Evolutionary conservation across 352 stramenopile genomes (phyloP).

Genomic region (Peronosclerospora sorghi): DNA sequence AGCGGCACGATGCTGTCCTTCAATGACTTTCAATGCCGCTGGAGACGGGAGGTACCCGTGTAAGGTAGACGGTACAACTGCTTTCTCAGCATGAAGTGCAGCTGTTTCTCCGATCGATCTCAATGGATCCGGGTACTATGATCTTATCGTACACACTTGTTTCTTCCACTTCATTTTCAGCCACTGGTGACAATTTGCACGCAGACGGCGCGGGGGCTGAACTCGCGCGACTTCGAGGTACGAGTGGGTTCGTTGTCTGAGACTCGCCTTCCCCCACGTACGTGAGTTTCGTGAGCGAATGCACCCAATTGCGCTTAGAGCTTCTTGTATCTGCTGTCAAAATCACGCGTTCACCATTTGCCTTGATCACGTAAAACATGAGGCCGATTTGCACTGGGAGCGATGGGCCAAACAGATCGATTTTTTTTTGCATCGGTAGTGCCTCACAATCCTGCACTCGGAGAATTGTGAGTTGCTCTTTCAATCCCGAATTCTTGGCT

Average conservation of each 20-base stretch:
- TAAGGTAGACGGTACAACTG: not conserved
- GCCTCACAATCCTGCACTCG: conserved; percentile 47
- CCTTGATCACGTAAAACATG: conserved; percentile 63
- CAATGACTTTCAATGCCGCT: no score
- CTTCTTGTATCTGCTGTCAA: conserved; percentile 33
- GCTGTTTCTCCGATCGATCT: conserved; percentile 16
- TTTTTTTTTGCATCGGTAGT: conserved; percentile 49
- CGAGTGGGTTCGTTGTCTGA: conserved; percentile 3
- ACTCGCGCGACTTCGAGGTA: conserved; percentile 10
- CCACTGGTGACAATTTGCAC: conserved; percentile 11
- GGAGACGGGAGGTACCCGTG: no score
- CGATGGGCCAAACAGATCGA: conserved; percentile 43
- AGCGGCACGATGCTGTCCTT: no score
- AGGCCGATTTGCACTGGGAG: conserved; percentile 33
- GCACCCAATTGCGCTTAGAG: conserved; percentile 46
- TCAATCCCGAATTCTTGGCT: conserved; percentile 31
- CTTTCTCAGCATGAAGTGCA: conserved; percentile 12
- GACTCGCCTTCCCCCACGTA: conserved; percentile 35
- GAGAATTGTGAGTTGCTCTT: conserved; percentile 38
- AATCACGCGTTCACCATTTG: conserved; percentile 52
- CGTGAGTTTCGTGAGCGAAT: conserved; percentile 33
- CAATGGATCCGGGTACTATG: not conserved
- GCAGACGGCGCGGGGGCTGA: conserved; percentile 7
- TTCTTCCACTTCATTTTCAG: conserved; percentile 16
- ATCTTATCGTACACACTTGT: conserved; percentile 8